These are phyloP conservation scores for Fonsecaea monophora DNA, from an alignment of 2,329 filamentous ascomycete species.

Conservation along the genomic window DNA sequence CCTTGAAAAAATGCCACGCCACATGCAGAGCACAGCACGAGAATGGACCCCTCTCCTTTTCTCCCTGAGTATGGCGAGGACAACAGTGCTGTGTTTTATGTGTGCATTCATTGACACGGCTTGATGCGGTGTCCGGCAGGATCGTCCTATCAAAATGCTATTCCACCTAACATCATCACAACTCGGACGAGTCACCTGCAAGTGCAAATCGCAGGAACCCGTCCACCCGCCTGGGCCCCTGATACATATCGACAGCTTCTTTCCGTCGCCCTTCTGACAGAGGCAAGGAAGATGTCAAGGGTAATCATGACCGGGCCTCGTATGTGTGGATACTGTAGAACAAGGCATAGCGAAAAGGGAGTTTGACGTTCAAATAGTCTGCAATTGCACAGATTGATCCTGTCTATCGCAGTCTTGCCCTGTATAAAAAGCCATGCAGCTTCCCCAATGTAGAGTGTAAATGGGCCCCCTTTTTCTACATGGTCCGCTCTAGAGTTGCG, in stretches of 20 bases:
- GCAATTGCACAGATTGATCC: neutral
- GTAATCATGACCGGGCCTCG: neutral
- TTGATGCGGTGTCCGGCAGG: neutral
- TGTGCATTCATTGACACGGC: conserved; percentile 8
- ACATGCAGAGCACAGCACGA: neutral
- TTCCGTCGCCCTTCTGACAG: neutral
- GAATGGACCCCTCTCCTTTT: neutral
- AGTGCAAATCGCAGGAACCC: neutral
- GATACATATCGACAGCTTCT: neutral
- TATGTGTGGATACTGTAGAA: neutral
- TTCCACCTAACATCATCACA: neutral
- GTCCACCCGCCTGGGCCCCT: neutral
- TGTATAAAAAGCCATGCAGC: neutral
- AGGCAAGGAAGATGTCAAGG: neutral
- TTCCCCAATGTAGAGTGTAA: neutral
- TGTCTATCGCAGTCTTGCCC: neutral
- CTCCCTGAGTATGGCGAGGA: neutral
- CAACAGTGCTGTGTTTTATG: neutral
- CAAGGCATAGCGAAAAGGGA: neutral
- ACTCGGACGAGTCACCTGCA: neutral
- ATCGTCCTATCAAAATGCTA: neutral
- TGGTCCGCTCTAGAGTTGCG: too few relatives aligned
- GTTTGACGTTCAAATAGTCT: neutral
- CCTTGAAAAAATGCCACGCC: neutral
- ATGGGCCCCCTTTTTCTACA: too few relatives aligned